phyloP scores from a whole-genome alignment of 768 basidiomycete species.

The Paxillus involutus region DNA sequence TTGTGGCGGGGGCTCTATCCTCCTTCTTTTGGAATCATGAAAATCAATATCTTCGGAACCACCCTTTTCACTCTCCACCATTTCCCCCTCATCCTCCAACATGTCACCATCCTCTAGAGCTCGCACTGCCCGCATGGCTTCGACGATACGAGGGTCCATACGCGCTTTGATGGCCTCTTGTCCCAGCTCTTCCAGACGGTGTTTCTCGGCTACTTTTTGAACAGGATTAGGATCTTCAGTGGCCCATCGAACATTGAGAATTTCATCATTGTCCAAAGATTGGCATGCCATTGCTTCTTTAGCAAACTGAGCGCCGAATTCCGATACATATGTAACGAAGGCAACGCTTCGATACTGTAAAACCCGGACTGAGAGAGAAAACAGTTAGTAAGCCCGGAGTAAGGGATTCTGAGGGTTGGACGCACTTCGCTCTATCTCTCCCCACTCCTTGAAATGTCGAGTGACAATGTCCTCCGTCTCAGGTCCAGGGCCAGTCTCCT shows the following conservation, averaged over 20 bases:
- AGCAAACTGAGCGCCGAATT: slow-evolving; percentile 89
- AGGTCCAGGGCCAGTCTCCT: slow-evolving; percentile 82
- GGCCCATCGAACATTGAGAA: slow-evolving; percentile 98
- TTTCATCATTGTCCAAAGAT: slow-evolving; percentile 94
- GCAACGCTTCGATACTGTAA: slow-evolving; percentile 94
- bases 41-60: slow-evolving; percentile 36
- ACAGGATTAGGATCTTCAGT: slow-evolving; percentile 98
- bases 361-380: slow-evolving; percentile 63
- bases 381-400: slow-evolving; percentile 6
- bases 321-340: slow-evolving; percentile 92
- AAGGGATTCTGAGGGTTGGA: slow-evolving; percentile 13
- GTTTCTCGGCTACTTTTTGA: slow-evolving; percentile 83
- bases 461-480: slow-evolving; percentile 92
- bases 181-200: slow-evolving; percentile 79
- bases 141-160: slow-evolving; percentile 86
- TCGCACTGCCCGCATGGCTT: slow-evolving; percentile 82
- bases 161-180: slow-evolving; percentile 81
- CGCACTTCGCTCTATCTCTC: slow-evolving; percentile 88
- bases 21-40: slow-evolving; percentile 37
- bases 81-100: slow-evolving; percentile 36
- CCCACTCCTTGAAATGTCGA: slow-evolving; percentile 96
- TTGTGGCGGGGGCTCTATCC: slow-evolving; percentile 27
- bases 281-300: slow-evolving; percentile 99
- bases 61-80: slow-evolving; percentile 33
- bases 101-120: slow-evolving; percentile 81